Base-by-base conservation (phyloP, 257 asterid species). In the Petunia secreta region DNA sequence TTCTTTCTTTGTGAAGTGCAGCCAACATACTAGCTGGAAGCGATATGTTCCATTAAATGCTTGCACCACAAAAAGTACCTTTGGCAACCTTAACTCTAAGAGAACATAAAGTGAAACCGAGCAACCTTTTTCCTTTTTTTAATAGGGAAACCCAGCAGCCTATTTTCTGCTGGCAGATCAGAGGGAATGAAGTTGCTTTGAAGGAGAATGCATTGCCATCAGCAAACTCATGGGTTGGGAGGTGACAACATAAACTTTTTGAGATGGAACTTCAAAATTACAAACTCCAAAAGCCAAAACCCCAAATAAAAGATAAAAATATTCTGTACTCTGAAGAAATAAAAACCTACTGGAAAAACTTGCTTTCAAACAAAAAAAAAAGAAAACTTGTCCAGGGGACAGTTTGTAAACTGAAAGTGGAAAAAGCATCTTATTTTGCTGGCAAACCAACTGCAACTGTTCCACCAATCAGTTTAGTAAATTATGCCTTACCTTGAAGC, bases 401-500 rank as follows among this genome's bases (percentile, higher is more conserved):
- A 34, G 44, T 34, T 50, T 10, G 77, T 48, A 48, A 48, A 48
- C 11, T 6, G 38, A 71, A 34, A 71, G 7, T 48, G 50, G 77
- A 71, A 50, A n/a, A 67, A 6, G 1, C 60, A 50, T 48, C 11
- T 34, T 2, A 50, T 4, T 34, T 48, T 55, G 62, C 57, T 50
- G 62, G 60, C 77, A 71, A 34, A 71, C 60, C 44, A 71, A 71
- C 34, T 48, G 62, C 62, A 34, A 25, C 46, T 11, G 34, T 46
- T 25, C 43, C 43, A 48, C 11, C 77, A 71, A 71, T 71, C 44
- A 46, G 59, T 46, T 44, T 46, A 69, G 58, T 2, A 38, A 52
- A 67, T 41, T 36, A 69, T 63, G 15, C 67, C 57, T 84, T 85
- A 92, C 97, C 97, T 90, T 41, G 97, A 92, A 80, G 97, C 97